Evolutionary conservation across 495 filamentous ascomycete genomes (phyloP), one percentile per base, ranked within the genome.

Genomic region (Hapsidospora chrysogenum): DNA sequence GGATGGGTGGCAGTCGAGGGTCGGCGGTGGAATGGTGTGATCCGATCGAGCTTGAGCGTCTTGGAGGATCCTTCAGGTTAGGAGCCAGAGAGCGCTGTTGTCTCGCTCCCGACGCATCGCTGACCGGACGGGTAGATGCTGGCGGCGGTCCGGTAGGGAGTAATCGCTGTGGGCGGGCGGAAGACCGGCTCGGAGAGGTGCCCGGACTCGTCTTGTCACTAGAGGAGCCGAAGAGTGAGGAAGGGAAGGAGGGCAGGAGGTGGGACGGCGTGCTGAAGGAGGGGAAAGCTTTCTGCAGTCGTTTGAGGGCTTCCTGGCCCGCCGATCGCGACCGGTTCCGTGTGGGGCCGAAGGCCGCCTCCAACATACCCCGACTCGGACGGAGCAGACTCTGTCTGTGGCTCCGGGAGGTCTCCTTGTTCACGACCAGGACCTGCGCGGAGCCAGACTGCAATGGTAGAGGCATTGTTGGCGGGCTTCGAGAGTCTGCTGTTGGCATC

Each of bases 1-100:
- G 67, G 11, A 87, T 50, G 3, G 47, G 29, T 19, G 53, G 51
- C 16, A 48, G 55, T n/a, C 51, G 46, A 26, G 23, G 13, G 41
- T 37, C 5, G 45, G 29, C 9, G 10, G 29, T n/a, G 10, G 29
- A 16, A 20, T 9, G 2, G 7, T 21, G 31, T 13, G 17, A 1
- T 14, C 13, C 10, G 2, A n/a, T 3, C 11, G 31, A 21, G 14
- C 19, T 16, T 5, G 31, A 33, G 18, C 31, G 31, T 10, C 31
- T 17, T 11, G 31, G n/a, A n/a, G n/a, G n/a, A n/a, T n/a, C n/a
- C n/a, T n/a, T n/a, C n/a, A n/a, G n/a, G n/a, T n/a, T n/a, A n/a
- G n/a, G n/a, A n/a, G n/a, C n/a, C n/a, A n/a, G n/a, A n/a, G n/a
- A n/a, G n/a, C n/a, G n/a, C n/a, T n/a, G n/a, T n/a, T n/a, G n/a